A percentile compares a stretch with the other conserved stretches of the same genome.
Evolutionary conservation across 2,329 filamentous ascomycete species (phyloP).

Genomic region (Ampelomyces quisqualis): DNA sequence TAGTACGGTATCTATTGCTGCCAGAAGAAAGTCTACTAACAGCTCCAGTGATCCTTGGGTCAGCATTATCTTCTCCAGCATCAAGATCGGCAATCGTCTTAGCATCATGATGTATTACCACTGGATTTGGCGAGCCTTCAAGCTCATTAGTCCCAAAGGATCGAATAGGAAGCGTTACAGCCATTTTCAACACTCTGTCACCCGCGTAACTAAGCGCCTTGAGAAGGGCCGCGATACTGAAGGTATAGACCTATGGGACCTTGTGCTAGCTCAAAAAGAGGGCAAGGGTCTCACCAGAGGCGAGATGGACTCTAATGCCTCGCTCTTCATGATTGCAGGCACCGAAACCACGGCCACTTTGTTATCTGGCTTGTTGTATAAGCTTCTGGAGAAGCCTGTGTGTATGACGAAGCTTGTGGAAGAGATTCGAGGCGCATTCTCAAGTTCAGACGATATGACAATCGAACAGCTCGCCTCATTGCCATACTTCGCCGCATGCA

Average conservation of each 20-base stretch:
- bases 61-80: conserved; percentile 25
- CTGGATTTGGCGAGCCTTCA: conserved; percentile 8
- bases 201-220: conserved; percentile 33
- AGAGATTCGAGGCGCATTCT: conserved; percentile 34
- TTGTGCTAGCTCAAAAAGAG: conserved; percentile 40
- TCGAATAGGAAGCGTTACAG: conserved; percentile 12
- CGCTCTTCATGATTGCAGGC: conserved; percentile 47
- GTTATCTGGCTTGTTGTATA: conserved; percentile 43
- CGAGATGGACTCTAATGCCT: conserved; percentile 45
- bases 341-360: conserved; percentile 50
- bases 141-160: conserved; percentile 4
- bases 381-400: conserved; percentile 34
- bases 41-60: conserved; percentile 30
- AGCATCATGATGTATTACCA: conserved; percentile 15
- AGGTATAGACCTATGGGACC: conserved; percentile 45
- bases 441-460: conserved; percentile 36
- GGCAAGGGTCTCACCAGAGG: conserved; percentile 25
- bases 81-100: conserved; percentile 14
- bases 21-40: neutral
- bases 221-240: conserved; percentile 25
- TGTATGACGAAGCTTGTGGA: conserved; percentile 28
- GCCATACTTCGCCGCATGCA: conserved; percentile 42
- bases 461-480: conserved; percentile 34
- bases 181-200: conserved; percentile 23
- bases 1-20: neutral